Percentiles rank a stretch among this genome's conserved stretches.
phyloP scores from a whole-genome alignment of 2,329 filamentous ascomycete species.

The Nemania abortiva region DNA sequence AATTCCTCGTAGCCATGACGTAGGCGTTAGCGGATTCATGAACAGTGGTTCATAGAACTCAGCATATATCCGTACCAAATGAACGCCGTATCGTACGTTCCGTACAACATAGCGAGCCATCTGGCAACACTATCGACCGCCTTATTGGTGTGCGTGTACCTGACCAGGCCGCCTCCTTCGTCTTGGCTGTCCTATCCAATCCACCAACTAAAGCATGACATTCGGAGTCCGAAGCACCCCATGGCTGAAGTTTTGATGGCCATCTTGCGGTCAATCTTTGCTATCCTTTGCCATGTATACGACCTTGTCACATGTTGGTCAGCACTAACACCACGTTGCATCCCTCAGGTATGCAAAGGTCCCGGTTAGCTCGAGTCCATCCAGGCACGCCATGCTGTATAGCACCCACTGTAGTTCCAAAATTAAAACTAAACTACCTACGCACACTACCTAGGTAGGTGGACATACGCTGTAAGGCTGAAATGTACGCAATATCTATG shows the following conservation, averaged over 20 bases:
- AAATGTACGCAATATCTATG: slow-evolving; percentile 8
- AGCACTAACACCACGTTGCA: slow-evolving; percentile 21
- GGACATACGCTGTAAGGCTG: slow-evolving; percentile 34
- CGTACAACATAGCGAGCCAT: neutral
- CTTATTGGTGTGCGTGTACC: neutral
- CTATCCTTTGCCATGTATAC: slow-evolving; percentile 4
- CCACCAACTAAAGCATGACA: slow-evolving; percentile 12
- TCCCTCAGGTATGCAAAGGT: slow-evolving; percentile 9
- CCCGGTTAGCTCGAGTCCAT: slow-evolving; percentile 12
- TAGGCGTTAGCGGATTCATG: neutral
- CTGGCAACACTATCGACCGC: slow-evolving; percentile 4
- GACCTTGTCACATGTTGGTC: slow-evolving; percentile 19
- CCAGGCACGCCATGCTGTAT: neutral
- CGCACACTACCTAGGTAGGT: too few species aligned
- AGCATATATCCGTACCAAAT: slow-evolving; percentile 15
- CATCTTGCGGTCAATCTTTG: neutral
- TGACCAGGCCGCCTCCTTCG: neutral
- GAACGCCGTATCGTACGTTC: slow-evolving; percentile 8
- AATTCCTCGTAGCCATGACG: neutral
- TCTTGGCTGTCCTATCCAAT: neutral
- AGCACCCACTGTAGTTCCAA: neutral
- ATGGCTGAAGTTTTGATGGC: slow-evolving; percentile 1
- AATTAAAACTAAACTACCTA: neutral
- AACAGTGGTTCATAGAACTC: neutral
- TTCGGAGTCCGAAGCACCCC: slow-evolving; percentile 34